Evolutionary conservation across 1,139 yeast genomes (phyloP).

Genomic region (Yamadazyma aaseri): DNA sequence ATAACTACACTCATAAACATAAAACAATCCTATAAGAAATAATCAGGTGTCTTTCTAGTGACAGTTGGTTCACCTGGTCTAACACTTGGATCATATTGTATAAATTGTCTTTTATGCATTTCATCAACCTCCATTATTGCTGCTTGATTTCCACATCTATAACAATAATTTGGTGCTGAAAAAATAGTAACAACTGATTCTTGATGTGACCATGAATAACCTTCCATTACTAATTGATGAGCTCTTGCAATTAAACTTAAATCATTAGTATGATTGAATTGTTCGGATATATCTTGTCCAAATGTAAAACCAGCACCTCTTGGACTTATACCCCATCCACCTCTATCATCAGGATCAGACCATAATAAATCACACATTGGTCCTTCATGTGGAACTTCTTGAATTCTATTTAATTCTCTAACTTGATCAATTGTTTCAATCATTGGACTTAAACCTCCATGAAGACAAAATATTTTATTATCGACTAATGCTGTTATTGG

Average conservation of each 20-base stretch:
- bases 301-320: conserved; percentile 94
- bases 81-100: conserved; percentile 92
- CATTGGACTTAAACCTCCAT: conserved; percentile 96
- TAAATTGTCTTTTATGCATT: conserved; percentile 80
- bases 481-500: conserved; percentile 93
- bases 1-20: conserved; percentile 2
- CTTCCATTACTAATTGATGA: conserved; percentile 98
- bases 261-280: conserved; percentile 85
- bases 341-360: conserved; percentile 97
- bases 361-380: conserved; percentile 97
- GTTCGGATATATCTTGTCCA: conserved; percentile 52
- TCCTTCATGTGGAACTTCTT: conserved; percentile 98
- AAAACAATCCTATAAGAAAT: conserved; percentile 57
- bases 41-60: conserved; percentile 92
- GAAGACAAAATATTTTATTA: conserved; percentile 87
- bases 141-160: conserved; percentile 97
- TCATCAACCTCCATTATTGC: conserved; percentile 99
- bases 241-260: conserved; percentile 91
- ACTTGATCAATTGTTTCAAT: conserved; percentile 88
- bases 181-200: conserved; percentile 95
- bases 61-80: conserved; percentile 97
- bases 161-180: conserved; percentile 97
- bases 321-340: conserved; percentile 96
- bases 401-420: conserved; percentile 78
- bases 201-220: conserved; percentile 75